A percentile compares a stretch with the other conserved stretches of the same genome.
phyloP scores from a whole-genome alignment of 1,139 yeast genomes.

The Candida sojae region DNA sequence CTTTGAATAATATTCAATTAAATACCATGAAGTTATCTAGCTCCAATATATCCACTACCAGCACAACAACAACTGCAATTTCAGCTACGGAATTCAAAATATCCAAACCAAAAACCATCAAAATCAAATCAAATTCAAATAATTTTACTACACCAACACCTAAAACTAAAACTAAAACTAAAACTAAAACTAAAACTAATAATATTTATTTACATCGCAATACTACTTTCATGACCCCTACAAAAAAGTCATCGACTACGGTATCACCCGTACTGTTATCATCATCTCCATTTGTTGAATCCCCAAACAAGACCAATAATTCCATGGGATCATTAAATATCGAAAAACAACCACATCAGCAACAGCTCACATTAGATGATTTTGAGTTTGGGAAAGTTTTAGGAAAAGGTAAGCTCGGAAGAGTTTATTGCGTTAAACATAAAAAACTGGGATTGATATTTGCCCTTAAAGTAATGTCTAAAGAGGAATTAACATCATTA shows the following conservation, averaged over 20 bases:
- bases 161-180: not conserved
- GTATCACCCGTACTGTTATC: conserved; percentile 1
- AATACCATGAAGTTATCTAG: not conserved
- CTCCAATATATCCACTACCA: not conserved
- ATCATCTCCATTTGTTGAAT: conserved; percentile 11
- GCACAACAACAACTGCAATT: not conserved
- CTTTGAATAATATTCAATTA: not conserved
- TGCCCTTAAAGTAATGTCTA: conserved; percentile 90
- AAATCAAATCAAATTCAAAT: not conserved
- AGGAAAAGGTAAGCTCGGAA: conserved; percentile 94
- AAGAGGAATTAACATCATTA: conserved; percentile 69
- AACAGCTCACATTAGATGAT: conserved; percentile 44
- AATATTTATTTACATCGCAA: not conserved
- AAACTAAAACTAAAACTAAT: not conserved
- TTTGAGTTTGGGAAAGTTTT: conserved; percentile 87
- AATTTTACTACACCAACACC: conserved; percentile 6
- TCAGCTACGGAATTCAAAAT: conserved; percentile 4
- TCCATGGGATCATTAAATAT: conserved; percentile 1
- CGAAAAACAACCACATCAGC: not conserved
- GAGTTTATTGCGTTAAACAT: conserved; percentile 87
- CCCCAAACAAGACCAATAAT: conserved; percentile 5
- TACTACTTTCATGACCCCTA: not conserved
- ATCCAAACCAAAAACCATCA: conserved; percentile 2
- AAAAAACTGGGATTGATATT: conserved; percentile 74
- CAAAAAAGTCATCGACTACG: not conserved